Conservation (phyloP, 78 protist genomes). For the Tieghemostelium lacteum region DNA sequence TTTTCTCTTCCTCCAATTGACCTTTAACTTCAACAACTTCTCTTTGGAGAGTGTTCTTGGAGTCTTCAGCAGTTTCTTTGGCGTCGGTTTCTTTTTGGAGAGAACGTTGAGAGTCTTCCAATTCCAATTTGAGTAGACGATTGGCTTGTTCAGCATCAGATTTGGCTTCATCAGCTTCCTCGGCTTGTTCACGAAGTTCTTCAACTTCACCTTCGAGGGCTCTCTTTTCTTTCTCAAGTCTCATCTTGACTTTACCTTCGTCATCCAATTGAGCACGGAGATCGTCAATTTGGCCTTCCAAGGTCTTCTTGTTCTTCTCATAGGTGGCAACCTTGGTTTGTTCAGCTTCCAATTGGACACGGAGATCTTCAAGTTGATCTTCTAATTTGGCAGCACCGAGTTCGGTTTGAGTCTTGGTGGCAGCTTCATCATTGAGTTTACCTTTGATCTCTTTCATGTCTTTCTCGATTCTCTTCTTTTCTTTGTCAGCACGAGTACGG, state of each 20-base stretch:
- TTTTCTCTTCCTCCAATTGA: slow-evolving; percentile 76
- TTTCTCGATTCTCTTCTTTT: slow-evolving; percentile 41
- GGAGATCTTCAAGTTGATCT: slow-evolving; percentile 66
- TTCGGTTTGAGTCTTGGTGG: slow-evolving; percentile 72
- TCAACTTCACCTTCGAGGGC: slow-evolving; percentile 70
- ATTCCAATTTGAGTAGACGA: slow-evolving; percentile 67
- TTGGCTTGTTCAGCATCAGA: slow-evolving; percentile 66
- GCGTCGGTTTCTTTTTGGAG: slow-evolving; percentile 78
- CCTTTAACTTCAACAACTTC: slow-evolving; percentile 76
- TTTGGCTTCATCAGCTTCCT: slow-evolving; percentile 69
- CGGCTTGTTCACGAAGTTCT: slow-evolving; percentile 63
- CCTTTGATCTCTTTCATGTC: slow-evolving; percentile 57
- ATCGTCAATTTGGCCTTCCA: slow-evolving; percentile 79
- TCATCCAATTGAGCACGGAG: slow-evolving; percentile 71
- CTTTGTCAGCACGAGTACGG: slow-evolving; percentile 60
- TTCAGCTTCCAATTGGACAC: slow-evolving; percentile 26
- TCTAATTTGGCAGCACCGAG: slow-evolving; percentile 70
- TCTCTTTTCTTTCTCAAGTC: slow-evolving; percentile 81
- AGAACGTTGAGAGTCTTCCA: slow-evolving; percentile 52
- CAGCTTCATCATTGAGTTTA: slow-evolving; percentile 65
- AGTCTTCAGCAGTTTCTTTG: slow-evolving; percentile 72
- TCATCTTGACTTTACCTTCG: slow-evolving; percentile 70
- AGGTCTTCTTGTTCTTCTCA: slow-evolving; percentile 75
- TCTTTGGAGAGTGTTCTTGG: slow-evolving; percentile 68
- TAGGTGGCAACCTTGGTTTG: not conserved